Percentiles rank a stretch among this genome's conserved stretches.
phyloP scores from a whole-genome alignment of 192 early-diverging fungal species.

The Backusella sp. region DNA sequence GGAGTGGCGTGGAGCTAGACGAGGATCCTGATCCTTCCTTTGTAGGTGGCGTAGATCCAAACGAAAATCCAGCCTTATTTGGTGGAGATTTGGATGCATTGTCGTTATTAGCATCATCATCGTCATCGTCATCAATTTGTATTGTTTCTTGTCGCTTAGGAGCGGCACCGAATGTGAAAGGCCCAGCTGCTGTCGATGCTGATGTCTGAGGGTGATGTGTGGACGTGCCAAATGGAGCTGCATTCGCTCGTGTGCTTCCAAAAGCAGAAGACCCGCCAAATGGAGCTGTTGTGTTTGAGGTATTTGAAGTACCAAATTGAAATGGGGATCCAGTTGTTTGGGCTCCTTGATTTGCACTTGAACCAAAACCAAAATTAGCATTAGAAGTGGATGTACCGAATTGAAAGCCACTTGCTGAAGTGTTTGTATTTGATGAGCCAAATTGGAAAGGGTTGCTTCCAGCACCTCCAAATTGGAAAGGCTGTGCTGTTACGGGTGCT shows the following conservation, averaged over 20 bases:
- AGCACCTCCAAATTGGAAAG: background rate
- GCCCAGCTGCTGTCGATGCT: background rate
- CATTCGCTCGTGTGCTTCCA: background rate
- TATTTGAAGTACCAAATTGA: background rate
- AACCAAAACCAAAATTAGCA: background rate
- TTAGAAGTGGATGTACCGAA: background rate
- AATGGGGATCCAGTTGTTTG: background rate
- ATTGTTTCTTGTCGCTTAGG: background rate
- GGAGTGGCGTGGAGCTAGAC: background rate
- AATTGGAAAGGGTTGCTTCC: background rate
- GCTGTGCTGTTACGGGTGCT: background rate
- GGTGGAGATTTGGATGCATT: background rate
- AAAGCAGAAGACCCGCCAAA: background rate
- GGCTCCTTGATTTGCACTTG: background rate
- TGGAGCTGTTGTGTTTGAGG: background rate
- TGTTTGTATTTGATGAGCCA: background rate
- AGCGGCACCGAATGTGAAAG: background rate
- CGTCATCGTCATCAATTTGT: background rate
- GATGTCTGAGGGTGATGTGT: background rate
- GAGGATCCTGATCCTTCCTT: background rate
- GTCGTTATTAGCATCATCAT: background rate
- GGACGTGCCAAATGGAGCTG: background rate
- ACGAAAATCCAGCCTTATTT: background rate
- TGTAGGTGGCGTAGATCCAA: background rate
- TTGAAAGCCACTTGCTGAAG: background rate